Evolutionary conservation across 345 rosid species (phyloP).

Genomic region (Linum lewisii): DNA sequence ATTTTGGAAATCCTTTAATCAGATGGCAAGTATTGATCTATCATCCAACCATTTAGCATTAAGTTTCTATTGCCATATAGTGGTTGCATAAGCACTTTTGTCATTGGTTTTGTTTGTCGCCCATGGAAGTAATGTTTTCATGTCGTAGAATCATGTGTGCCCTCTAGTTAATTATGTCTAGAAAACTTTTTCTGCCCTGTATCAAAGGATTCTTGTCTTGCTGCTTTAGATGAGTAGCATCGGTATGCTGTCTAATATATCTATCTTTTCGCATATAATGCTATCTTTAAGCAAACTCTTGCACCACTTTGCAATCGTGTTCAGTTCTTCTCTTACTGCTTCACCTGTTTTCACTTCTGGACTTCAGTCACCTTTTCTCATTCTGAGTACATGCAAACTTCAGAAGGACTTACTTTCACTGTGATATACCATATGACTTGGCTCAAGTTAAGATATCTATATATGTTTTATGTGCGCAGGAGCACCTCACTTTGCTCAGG

Average conservation of each 20-base stretch:
- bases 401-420: too few species aligned
- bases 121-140: not conserved
- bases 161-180: too few species aligned
- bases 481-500: constrained; percentile 63
- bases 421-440: constrained; percentile 11
- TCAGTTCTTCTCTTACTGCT: not conserved
- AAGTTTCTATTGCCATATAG: not conserved
- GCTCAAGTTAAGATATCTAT: constrained; percentile 14
- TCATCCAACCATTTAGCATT: not conserved
- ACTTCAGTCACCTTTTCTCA: not conserved
- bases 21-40: constrained; percentile 51
- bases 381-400: not conserved
- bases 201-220: not conserved
- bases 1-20: constrained; percentile 71
- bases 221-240: not conserved
- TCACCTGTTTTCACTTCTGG: not conserved
- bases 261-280: not conserved
- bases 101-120: not conserved
- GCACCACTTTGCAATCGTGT: not conserved
- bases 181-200: not conserved
- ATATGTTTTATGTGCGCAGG: constrained; percentile 50
- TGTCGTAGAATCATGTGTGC: too few species aligned
- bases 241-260: not conserved
- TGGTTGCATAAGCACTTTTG: not conserved
- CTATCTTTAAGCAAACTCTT: not conserved